Base-by-base conservation (phyloP, 371 early-diverging fungal species). In the Saksenaea vasiformis region DNA sequence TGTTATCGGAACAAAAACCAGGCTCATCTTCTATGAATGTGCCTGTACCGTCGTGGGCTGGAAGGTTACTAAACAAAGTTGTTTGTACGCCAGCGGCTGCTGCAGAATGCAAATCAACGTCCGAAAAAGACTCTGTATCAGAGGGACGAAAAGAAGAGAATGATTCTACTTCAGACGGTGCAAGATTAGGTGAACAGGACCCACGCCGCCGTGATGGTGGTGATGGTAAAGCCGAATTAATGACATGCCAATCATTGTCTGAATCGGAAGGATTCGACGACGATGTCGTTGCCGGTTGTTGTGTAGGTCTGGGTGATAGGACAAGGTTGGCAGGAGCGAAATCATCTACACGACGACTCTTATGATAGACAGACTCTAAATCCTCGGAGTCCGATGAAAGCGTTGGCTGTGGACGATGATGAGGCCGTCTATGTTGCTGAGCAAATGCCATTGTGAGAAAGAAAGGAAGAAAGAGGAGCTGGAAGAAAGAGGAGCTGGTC, bases 1-100 rank as follows among this genome's bases (percentile, higher is more conserved):
- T 54, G 51, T 51, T 58, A 58, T 63, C 63, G 9, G 68, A 68
- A 26, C 44, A 58, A 28, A 59, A 47, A 4, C 61, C 67, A 17
- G 70, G 59, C 24, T 47, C 51, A 28, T 70, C 70, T 22, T 66
- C 61, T 11, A 71, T 17, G 67, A 80, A 80, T 8, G 75, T 72
- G 7, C 81, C 81, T 22, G 81, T 80, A 13, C 81, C 81, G 53
- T 80, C 81, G 65, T 80, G 81, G 17, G 73, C 71, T n/a, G 81
- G 81, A 17, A 79, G 58, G 37, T 54, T 67, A 19, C 62, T 51
- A 51, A 73, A 67, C 34, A 62, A 15, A 54, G 36, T n/a, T 44
- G 62, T 43, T n/a, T 56, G 31, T 58, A 27, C 26, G n/a, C 59
- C 41, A 19, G 4, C 51, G 10, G 51, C 24, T 19, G 22, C 24